Conservation (phyloP, 2,329 filamentous ascomycete species). For the Teratosphaeria gauchensis region DNA sequence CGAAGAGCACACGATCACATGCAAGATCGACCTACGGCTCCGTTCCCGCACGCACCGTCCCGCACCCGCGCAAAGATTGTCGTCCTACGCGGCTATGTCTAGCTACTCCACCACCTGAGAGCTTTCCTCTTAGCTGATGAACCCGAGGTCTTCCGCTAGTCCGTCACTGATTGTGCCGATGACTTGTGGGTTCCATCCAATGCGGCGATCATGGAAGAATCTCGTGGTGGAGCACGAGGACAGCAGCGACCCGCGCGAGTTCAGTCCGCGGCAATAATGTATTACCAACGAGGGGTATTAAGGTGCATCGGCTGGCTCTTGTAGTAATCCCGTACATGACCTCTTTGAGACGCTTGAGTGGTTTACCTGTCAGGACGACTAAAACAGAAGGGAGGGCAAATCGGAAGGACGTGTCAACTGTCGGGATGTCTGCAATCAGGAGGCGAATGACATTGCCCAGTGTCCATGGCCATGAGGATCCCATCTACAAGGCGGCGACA, state of each 20-base stretch:
- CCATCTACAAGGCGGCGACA: conserved; percentile 29
- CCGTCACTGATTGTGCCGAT: background rate
- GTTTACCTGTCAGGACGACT: background rate
- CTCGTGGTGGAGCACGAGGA: background rate
- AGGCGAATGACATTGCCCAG: conserved; percentile 24
- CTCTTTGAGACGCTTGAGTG: background rate
- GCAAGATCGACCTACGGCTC: background rate
- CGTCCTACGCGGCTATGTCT: background rate
- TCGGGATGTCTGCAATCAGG: background rate
- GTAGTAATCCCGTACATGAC: background rate
- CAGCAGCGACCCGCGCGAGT: background rate
- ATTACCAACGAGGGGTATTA: background rate
- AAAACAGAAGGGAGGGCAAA: background rate
- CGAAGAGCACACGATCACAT: background rate
- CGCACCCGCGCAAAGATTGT: background rate
- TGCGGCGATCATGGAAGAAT: background rate
- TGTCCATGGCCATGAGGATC: conserved; percentile 19
- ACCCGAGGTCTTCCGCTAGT: conserved; percentile 6
- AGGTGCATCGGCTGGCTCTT: background rate
- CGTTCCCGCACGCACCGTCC: background rate
- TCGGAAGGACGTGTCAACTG: background rate
- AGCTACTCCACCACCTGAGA: background rate
- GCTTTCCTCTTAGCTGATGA: background rate
- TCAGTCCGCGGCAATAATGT: background rate
- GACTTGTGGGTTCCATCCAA: background rate